Percentiles rank a stretch among this genome's conserved stretches.
phyloP scores from a whole-genome alignment of 2,329 filamentous ascomycete genomes.

The Claviceps fusiformis region DNA sequence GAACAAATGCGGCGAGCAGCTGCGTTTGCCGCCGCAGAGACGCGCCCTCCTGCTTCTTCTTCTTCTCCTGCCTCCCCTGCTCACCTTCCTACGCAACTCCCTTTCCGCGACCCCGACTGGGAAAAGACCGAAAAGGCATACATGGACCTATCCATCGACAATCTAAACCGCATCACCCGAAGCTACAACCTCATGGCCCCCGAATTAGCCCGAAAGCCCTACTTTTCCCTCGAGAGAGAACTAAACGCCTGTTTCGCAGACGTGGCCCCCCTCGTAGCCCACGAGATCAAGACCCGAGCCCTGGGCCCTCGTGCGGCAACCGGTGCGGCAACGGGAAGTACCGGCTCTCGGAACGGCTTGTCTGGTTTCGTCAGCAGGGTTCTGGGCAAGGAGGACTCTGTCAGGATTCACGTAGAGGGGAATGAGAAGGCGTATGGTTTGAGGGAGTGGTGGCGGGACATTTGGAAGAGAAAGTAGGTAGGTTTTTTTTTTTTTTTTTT shows the following conservation, averaged over 20 bases:
- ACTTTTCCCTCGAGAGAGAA: conserved; percentile 74
- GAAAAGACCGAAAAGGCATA: conserved; percentile 60
- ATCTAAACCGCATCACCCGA: conserved; percentile 67
- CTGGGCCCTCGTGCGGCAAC: conserved; percentile 27
- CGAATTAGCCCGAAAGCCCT: conserved; percentile 82
- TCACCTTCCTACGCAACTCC: conserved; percentile 25
- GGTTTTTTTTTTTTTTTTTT: neutral
- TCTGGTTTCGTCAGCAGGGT: conserved; percentile 50
- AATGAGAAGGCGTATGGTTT: conserved; percentile 68
- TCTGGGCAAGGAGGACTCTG: conserved; percentile 30
- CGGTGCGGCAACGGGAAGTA: conserved; percentile 15
- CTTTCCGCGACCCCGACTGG: conserved; percentile 72
- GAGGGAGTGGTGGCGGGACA: conserved; percentile 76
- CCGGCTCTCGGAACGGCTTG: conserved; percentile 15
- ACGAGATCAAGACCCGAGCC: conserved; percentile 59
- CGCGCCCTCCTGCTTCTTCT: neutral
- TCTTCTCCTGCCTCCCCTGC: neutral
- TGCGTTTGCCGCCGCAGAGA: conserved; percentile 62
- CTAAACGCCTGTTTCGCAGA: conserved; percentile 71
- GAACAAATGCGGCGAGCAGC: conserved; percentile 59
- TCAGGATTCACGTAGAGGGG: conserved; percentile 59
- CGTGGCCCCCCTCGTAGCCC: conserved; percentile 62
- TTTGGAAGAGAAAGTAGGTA: conserved; percentile 34
- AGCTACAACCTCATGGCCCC: conserved; percentile 95
- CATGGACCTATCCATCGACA: conserved; percentile 58